Conservation (phyloP, 139 green algal genomes). For the Chlorella sp. region DNA sequence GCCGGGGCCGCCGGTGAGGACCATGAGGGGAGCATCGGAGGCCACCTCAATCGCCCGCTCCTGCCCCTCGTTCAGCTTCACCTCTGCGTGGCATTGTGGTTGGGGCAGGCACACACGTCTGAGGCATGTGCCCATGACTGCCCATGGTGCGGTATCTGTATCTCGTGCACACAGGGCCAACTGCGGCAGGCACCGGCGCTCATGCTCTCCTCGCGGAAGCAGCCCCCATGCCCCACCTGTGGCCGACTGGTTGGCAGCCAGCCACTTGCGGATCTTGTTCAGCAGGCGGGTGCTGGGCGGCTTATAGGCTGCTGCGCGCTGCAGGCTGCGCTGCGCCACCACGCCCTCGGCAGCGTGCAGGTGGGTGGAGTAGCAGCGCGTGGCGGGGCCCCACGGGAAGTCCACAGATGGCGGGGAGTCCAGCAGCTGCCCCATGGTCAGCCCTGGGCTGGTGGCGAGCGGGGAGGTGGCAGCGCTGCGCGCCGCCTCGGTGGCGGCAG, state of each 20-base stretch:
- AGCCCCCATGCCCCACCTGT: conserved; percentile 6
- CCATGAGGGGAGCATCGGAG: conserved; percentile 52
- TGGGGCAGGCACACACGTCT: too few species aligned
- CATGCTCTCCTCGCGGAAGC: too few species aligned
- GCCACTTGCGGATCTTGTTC: conserved; percentile 31
- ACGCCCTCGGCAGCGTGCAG: conserved; percentile 32
- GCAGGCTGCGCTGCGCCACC: conserved; percentile 15
- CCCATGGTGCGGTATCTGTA: too few species aligned
- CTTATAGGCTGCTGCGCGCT: conserved; percentile 1
- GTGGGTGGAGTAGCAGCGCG: conserved; percentile 43
- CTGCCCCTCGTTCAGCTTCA: conserved; percentile 61
- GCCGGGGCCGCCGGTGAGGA: conserved; percentile 79
- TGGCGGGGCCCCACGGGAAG: conserved; percentile 19
- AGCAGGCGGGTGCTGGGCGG: background rate
- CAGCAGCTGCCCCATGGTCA: conserved; percentile 19
- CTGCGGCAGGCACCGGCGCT: too few species aligned
- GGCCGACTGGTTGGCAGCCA: conserved; percentile 30
- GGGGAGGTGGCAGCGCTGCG: background rate
- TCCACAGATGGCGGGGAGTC: background rate
- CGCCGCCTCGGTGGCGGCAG: background rate
- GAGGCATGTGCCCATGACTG: too few species aligned
- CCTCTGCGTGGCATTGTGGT: background rate
- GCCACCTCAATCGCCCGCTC: conserved; percentile 57
- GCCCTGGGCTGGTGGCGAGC: background rate
- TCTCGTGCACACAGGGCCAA: too few species aligned